A percentile compares a stretch with the other conserved stretches of the same genome.
Evolutionary conservation across 129 eudicot species (phyloP).

Genomic region (Pseudognaphalium luteoalbum): DNA sequence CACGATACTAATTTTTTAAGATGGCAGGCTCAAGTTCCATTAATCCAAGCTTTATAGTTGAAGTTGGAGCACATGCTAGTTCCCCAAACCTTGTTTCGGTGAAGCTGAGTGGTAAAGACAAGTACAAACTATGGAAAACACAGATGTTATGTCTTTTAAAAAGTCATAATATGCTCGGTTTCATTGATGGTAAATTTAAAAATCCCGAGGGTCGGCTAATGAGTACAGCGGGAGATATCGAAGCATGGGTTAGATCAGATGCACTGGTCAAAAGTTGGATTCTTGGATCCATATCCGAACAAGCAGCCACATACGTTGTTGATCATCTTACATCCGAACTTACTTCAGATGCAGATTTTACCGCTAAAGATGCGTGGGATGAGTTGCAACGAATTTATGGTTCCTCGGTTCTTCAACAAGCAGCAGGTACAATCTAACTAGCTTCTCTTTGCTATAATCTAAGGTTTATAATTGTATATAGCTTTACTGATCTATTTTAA

Average conservation of each 20-base stretch:
- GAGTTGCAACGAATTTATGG: not conserved
- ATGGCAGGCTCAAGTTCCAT: not conserved
- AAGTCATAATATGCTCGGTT: not conserved
- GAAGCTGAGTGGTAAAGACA: slow-evolving; percentile 12
- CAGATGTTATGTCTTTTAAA: not conserved
- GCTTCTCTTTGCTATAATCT: not conserved
- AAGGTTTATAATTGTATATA: not conserved
- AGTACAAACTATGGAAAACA: not conserved
- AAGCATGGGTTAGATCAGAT: not conserved
- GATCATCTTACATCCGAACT: not conserved
- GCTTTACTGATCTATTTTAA: too few relatives aligned
- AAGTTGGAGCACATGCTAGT: not conserved
- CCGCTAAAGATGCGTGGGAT: slow-evolving; percentile 23
- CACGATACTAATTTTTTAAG: too few relatives aligned
- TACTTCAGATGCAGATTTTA: not conserved
- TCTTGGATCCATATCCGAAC: not conserved
- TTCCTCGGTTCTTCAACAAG: not conserved
- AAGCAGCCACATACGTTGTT: not conserved
- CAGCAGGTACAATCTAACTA: not conserved
- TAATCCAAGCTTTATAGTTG: not conserved
- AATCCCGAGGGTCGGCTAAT: not conserved
- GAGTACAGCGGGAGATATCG: not conserved
- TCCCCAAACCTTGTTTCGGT: not conserved
- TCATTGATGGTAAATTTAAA: not conserved
- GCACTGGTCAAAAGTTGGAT: not conserved